phyloP scores from a whole-genome alignment of 257 asterid species.

The Dorcoceras hygrometricum region DNA sequence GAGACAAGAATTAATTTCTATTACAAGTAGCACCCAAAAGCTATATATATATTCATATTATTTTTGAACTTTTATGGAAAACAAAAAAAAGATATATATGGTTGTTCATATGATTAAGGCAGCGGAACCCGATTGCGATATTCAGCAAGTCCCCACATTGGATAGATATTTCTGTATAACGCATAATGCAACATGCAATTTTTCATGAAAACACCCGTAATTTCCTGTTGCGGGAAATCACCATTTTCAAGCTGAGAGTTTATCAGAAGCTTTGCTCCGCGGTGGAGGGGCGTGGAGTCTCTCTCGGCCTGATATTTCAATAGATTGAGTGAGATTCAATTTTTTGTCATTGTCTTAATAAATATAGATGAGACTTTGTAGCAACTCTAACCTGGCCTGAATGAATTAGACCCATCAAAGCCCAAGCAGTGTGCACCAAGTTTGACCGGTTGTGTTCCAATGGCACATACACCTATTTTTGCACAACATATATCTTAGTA shows the following conservation, averaged over 20 bases:
- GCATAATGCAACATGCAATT: slow-evolving; percentile 88
- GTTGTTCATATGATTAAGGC: slow-evolving; percentile 18
- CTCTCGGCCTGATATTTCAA: slow-evolving; percentile 33
- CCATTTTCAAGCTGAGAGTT: slow-evolving; percentile 78
- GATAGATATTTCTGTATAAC: slow-evolving; percentile 62
- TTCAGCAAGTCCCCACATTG: slow-evolving; percentile 81
- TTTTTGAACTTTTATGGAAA: too few relatives aligned
- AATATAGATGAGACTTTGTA: neutral
- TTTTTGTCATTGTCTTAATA: neutral
- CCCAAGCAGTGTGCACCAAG: slow-evolving; percentile 86
- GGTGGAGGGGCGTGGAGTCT: slow-evolving; percentile 62
- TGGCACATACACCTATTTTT: slow-evolving; percentile 51
- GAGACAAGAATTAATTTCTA: too few relatives aligned
- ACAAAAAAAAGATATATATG: too few relatives aligned
- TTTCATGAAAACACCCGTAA: slow-evolving; percentile 76
- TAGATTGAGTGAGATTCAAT: neutral
- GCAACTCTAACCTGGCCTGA: slow-evolving; percentile 61
- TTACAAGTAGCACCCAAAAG: too few relatives aligned
- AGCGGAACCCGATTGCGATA: slow-evolving; percentile 43
- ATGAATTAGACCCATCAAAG: slow-evolving; percentile 69
- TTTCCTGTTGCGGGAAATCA: slow-evolving; percentile 83
- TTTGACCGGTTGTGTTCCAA: slow-evolving; percentile 57
- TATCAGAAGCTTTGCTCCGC: slow-evolving; percentile 64
- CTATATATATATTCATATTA: too few relatives aligned
- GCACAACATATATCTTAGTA: too few relatives aligned